These are phyloP conservation scores for Globisporangium nodosum DNA, from an alignment of 352 stramenopile genomes.

Conservation along the genomic window DNA sequence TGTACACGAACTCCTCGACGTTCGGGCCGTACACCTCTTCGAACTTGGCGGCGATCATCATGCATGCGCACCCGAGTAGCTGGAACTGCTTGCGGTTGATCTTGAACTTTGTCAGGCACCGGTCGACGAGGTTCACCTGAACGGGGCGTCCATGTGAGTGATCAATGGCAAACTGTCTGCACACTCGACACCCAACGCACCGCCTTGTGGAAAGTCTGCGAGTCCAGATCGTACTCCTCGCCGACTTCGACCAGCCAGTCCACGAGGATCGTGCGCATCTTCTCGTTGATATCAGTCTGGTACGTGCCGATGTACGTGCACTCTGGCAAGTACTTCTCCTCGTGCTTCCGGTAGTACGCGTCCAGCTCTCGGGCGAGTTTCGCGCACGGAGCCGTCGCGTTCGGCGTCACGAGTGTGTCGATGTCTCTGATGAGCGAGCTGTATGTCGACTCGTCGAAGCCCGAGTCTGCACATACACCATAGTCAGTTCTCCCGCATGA, in stretches of 20 bases:
- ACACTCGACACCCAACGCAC: constrained; percentile 17
- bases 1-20: constrained; percentile 95
- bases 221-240: constrained; percentile 82
- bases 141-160: background rate
- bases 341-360: constrained; percentile 58
- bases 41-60: constrained; percentile 97
- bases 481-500: background rate
- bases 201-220: constrained; percentile 78
- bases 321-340: constrained; percentile 64
- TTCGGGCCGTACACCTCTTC: constrained; percentile 96
- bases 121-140: constrained; percentile 79
- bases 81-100: constrained; percentile 92
- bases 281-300: constrained; percentile 98
- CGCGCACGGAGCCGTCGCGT: constrained; percentile 26
- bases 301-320: constrained; percentile 58
- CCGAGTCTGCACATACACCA: constrained; percentile 28
- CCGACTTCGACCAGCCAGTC: constrained; percentile 97
- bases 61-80: constrained; percentile 92
- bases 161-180: background rate
- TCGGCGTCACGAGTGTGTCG: constrained; percentile 28
- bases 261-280: constrained; percentile 99
- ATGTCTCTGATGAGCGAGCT: constrained; percentile 46
- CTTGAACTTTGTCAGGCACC: constrained; percentile 71
- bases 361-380: constrained; percentile 66
- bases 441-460: constrained; percentile 69